Conservation (phyloP, 208 protist species). For the Acanthamoeba quina region DNA sequence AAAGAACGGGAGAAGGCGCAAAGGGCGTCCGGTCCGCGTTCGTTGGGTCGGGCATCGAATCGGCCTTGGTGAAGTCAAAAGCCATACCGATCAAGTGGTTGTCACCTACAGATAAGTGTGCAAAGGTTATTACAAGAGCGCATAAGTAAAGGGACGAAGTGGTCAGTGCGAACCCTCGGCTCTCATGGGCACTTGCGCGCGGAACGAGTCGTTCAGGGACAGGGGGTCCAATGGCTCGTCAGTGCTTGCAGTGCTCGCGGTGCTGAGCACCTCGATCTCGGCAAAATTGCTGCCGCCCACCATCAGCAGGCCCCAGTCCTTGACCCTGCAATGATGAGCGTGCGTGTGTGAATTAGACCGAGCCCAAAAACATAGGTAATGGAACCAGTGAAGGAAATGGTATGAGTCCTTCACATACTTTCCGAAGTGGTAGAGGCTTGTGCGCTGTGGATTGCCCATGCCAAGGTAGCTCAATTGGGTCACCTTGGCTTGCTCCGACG, state of each 20-base stretch:
- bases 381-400: background rate
- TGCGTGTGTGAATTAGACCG: background rate
- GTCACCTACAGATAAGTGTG: background rate
- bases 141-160: background rate
- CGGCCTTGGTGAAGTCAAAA: background rate
- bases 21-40: conserved; percentile 60
- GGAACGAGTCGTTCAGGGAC: conserved; percentile 15
- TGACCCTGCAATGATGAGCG: background rate
- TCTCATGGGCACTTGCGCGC: conserved; percentile 36
- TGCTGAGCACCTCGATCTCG: conserved; percentile 41
- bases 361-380: background rate
- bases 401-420: background rate
- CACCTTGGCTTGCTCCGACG: background rate
- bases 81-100: conserved; percentile 45
- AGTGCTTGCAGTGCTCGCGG: background rate
- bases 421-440: background rate
- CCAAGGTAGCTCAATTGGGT: background rate
- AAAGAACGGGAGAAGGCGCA: conserved; percentile 20
- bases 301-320: conserved; percentile 45
- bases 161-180: background rate
- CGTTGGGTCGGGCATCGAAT: conserved; percentile 34
- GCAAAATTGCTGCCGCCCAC: conserved; percentile 57
- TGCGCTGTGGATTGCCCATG: background rate
- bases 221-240: background rate
- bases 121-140: background rate